Base-by-base conservation (phyloP, 2,329 filamentous ascomycete species). In the Pseudovirgaria hyperparasitica region DNA sequence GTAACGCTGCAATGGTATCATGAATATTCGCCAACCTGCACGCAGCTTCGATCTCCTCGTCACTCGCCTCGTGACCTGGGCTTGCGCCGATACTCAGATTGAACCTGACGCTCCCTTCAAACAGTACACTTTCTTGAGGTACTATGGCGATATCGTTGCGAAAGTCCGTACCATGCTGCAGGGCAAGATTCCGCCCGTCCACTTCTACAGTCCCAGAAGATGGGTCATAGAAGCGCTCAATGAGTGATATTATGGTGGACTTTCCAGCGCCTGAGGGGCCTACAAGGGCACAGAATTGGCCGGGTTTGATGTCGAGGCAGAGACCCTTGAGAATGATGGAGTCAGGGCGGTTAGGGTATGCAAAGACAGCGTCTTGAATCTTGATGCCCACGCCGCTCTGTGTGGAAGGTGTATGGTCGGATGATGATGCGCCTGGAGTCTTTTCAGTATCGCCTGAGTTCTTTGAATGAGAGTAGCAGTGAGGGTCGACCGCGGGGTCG, bases 11-110 rank as follows among this genome's bases (percentile, higher is more conserved):
- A 38, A 82, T 76, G 14, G 68, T 71, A 15, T 81, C 72, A 50
- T 82, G 75, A 35, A 82, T 78, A 42, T 78, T 77, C 19, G 76
- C 76, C 10, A 77, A 53, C 30, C 65, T 64, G 43, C 76, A 81
- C 0, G 76, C 76, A 28, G 70, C 67, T 35, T 75, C 63, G 23
- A 82, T 72, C 24, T 80, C 75, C 6, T 58, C 65, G 23, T 71
- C 56, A 1, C 62, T 67, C 2, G 67, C 67, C 18, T 66, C 62
- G 21, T 65, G 55, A 9, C 60, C 65, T 2, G 71, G 72, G 1
- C 61, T 57, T 2, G 67, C 62, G 20, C 57, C 61, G 3, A 63
- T 47, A 3, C 46, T 46, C 13, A 62, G 46, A 32, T 63, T 65
- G 46, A 61, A 64, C 11, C 47, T 50, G n/a, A 65, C 54, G 16